phyloP scores from a whole-genome alignment of 495 filamentous ascomycete species.

The Letharia lupina region DNA sequence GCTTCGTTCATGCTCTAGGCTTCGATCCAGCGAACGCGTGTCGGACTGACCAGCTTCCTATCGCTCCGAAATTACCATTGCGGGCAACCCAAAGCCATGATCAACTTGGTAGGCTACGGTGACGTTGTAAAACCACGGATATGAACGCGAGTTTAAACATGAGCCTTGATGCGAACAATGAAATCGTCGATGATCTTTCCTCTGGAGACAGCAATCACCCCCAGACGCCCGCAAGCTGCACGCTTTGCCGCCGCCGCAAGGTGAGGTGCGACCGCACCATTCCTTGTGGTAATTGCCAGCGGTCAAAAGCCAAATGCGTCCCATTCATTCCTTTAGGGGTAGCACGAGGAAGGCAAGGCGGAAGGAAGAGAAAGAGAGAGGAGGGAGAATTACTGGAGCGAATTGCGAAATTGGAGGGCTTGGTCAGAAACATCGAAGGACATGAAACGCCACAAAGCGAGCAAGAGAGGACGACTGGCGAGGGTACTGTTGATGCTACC shows the following conservation, averaged over 20 bases:
- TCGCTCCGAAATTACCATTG: background rate
- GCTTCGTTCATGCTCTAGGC: no score
- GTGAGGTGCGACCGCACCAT: conserved; percentile 8
- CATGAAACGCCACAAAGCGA: background rate
- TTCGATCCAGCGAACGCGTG: no score
- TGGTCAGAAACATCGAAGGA: conserved; percentile 4
- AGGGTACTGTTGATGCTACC: background rate
- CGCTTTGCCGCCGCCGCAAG: conserved; percentile 14
- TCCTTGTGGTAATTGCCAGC: conserved; percentile 5
- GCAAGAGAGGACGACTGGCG: background rate
- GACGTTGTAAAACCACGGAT: background rate
- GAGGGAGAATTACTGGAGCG: conserved; percentile 11
- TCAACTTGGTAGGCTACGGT: background rate
- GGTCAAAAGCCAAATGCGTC: conserved; percentile 1
- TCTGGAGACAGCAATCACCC: background rate
- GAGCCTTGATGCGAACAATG: background rate
- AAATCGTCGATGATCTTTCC: background rate
- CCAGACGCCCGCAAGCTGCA: conserved; percentile 6
- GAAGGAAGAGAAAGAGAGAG: conserved; percentile 4
- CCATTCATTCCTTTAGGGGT: conserved; percentile 1
- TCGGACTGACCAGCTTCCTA: background rate
- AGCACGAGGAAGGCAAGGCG: conserved; percentile 9
- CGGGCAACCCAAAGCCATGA: background rate
- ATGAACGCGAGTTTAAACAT: background rate
- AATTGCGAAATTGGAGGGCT: conserved; percentile 9